Evolutionary conservation across 306 rosid genomes (phyloP).

Genomic region (Benincasa hispida): DNA sequence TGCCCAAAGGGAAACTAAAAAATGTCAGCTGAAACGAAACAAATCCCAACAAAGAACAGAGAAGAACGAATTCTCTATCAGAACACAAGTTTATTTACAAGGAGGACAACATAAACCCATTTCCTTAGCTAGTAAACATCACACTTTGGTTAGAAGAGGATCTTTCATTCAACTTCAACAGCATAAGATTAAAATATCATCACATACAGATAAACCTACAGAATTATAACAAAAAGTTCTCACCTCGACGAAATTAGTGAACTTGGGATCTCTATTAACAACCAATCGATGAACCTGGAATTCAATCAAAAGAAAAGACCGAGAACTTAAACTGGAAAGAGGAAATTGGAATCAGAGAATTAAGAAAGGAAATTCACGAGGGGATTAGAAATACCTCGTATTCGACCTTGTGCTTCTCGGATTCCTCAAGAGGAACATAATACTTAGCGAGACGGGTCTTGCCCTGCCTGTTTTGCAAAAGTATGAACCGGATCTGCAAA

Average conservation of each 20-base stretch:
- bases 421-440: constrained; percentile 94
- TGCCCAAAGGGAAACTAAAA: neutral
- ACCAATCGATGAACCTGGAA: constrained; percentile 92
- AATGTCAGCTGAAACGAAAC: neutral
- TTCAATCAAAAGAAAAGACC: constrained; percentile 3
- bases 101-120: neutral
- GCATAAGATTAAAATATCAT: neutral
- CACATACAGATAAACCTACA: neutral
- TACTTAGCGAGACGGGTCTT: constrained; percentile 88
- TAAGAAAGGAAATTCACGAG: neutral
- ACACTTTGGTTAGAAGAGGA: neutral
- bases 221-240: neutral
- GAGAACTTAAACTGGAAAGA: neutral
- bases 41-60: neutral
- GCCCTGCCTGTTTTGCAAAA: constrained; percentile 86
- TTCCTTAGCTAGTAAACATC: neutral
- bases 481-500: constrained; percentile 90
- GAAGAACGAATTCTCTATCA: neutral
- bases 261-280: constrained; percentile 93
- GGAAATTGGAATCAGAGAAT: neutral
- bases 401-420: constrained; percentile 96
- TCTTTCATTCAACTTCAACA: neutral
- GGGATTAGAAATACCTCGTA: constrained; percentile 51
- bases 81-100: neutral
- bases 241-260: constrained; percentile 95